Evolutionary conservation across 306 rosid genomes (phyloP), one percentile per base, ranked within the genome.

Genomic region (Corylus heterophylla): DNA sequence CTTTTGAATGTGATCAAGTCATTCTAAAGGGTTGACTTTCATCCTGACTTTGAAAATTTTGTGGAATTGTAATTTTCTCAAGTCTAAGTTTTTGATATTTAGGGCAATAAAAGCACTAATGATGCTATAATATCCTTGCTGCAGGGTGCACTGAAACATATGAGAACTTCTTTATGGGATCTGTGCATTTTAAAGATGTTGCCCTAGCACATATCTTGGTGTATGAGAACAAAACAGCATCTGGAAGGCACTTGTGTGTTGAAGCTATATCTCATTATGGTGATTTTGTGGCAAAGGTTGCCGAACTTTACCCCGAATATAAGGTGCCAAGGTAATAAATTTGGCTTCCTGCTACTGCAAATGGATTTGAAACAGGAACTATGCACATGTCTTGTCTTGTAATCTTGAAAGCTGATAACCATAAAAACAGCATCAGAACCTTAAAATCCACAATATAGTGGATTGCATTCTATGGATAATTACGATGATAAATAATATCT

Each of bases 161-260:
- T 13, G 86, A 84, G 81, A n/a, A 88, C 82, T 80, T 85, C 48
- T 91, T 86, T 71, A 89, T 91, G 83, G 98, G 97, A 66, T 68
- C 79, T 18, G 95, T 90, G 44, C 97, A 94, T 82, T 94, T 94
- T 67, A 94, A 94, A 81, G 98, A 94, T 84, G 96, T 92, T 42
- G 98, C 97, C 54, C 80, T 88, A 45, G 97, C 97, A 49, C 98
- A 94, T 82, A 84, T 92, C 77, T 78, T 94, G 87, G 95, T 89
- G 64, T 94, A 89, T 66, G 97, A 94, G 80, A 92, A 91, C 89
- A 89, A 91, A 83, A 72, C 86, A 35, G 95, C 97, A 14, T 58
- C 89, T 42, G 97, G 98, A 68, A 89, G 98, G 81, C 98, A 94
- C 84, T 0, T 86, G 85, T 89, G 98, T 74, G 84, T 90, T 22